Percentiles rank a stretch among this genome's conserved stretches.
Evolutionary conservation across 1,284 basidiomycete species (phyloP).

Genomic region (Agaricales sp.): DNA sequence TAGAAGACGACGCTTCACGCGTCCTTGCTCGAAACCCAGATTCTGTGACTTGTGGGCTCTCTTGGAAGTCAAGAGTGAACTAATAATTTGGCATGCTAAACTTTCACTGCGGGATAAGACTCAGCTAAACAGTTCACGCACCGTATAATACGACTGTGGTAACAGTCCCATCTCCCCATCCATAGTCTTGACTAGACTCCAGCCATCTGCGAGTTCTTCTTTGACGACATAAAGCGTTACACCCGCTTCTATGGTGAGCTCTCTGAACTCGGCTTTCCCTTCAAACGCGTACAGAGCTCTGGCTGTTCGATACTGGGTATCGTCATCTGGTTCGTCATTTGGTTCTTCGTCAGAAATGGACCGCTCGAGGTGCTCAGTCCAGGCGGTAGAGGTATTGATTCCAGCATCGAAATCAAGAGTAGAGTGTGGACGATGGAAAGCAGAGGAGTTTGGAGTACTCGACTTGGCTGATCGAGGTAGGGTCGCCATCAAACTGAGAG

Average conservation of each 20-base stretch:
- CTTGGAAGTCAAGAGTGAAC: slow-evolving; percentile 54
- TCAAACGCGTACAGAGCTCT: slow-evolving; percentile 63
- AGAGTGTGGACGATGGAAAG: slow-evolving; percentile 19
- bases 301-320: slow-evolving; percentile 35
- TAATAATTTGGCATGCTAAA: slow-evolving; percentile 16
- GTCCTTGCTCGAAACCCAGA: slow-evolving; percentile 20
- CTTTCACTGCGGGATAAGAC: slow-evolving; percentile 8
- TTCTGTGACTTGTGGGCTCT: slow-evolving; percentile 34
- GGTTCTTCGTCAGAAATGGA: slow-evolving; percentile 31
- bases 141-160: slow-evolving; percentile 65
- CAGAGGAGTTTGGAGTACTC: slow-evolving; percentile 7
- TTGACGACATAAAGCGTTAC: slow-evolving; percentile 56
- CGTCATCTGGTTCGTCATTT: slow-evolving; percentile 22
- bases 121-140: slow-evolving; percentile 21
- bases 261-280: slow-evolving; percentile 63
- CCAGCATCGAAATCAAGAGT: slow-evolving; percentile 57
- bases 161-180: slow-evolving; percentile 57
- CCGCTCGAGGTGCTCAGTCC: slow-evolving; percentile 39
- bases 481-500: slow-evolving; percentile 17
- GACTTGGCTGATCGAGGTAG: slow-evolving; percentile 18
- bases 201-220: slow-evolving; percentile 60
- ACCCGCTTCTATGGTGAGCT: slow-evolving; percentile 53
- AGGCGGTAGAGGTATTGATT: slow-evolving; percentile 64
- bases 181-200: slow-evolving; percentile 54
- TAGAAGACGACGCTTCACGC: slow-evolving; percentile 32